Conservation (phyloP, 148 eudicot species). For the Rheum nobile region DNA sequence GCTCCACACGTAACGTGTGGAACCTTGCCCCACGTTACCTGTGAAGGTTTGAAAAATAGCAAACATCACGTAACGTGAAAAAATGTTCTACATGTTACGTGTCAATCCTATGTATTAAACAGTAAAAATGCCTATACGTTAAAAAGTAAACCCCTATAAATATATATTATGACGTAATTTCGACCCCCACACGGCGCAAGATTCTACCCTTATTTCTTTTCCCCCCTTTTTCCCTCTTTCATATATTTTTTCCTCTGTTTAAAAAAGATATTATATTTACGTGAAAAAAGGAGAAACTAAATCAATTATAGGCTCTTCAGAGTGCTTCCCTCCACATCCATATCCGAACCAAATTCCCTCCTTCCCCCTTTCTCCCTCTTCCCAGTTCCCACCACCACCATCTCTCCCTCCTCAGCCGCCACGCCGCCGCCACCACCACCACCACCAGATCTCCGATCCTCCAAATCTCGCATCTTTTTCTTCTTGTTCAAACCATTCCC, state of each 20-base stretch:
- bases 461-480: not conserved
- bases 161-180: not conserved
- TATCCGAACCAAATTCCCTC: slow-evolving; percentile 97
- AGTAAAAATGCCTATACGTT: no score
- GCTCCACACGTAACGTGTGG: no score
- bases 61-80: no score
- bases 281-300: slow-evolving; percentile 6
- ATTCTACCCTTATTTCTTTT: not conserved
- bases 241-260: not conserved
- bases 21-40: no score
- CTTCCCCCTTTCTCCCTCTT: slow-evolving; percentile 18
- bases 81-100: no score
- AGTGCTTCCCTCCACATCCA: slow-evolving; percentile 78
- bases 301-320: slow-evolving; percentile 8
- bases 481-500: not conserved
- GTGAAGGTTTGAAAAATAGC: no score
- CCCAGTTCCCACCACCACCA: slow-evolving; percentile 11
- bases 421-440: slow-evolving; percentile 9
- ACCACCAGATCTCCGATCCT: slow-evolving; percentile 9
- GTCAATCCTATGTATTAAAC: no score
- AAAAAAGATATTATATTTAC: not conserved
- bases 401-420: slow-evolving; percentile 1
- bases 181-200: not conserved
- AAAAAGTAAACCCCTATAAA: no score
- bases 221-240: not conserved